Evolutionary conservation across 345 rosid species (phyloP).

Genomic region (Eucalyptus caleyi): DNA sequence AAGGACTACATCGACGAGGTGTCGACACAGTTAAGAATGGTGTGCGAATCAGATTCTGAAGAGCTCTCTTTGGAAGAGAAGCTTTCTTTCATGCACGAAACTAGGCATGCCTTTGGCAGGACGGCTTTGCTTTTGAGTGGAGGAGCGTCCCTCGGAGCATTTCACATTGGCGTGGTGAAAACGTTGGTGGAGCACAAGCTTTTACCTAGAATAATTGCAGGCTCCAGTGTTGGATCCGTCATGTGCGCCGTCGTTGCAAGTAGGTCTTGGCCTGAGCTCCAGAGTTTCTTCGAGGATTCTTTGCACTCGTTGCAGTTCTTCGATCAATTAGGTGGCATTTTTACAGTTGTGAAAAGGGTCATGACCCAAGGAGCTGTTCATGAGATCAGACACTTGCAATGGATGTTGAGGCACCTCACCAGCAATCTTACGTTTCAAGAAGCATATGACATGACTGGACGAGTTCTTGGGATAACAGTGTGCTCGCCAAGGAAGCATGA

Average conservation of each 20-base stretch:
- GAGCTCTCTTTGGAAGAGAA: conserved; percentile 94
- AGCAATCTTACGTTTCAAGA: conserved; percentile 97
- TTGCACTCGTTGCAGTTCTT: conserved; percentile 75
- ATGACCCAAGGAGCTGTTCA: conserved; percentile 89
- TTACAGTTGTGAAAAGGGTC: conserved; percentile 71
- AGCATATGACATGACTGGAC: conserved; percentile 94
- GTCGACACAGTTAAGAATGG: conserved; percentile 87
- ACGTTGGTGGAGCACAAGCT: conserved; percentile 89
- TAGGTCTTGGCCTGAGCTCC: conserved; percentile 96
- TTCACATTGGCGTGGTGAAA: conserved; percentile 84
- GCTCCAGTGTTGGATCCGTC: conserved; percentile 97
- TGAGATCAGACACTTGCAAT: conserved; percentile 81
- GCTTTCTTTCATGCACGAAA: conserved; percentile 94
- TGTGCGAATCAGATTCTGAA: conserved; percentile 74
- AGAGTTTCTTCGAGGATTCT: conserved; percentile 81
- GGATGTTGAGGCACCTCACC: conserved; percentile 82
- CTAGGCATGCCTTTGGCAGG: conserved; percentile 94
- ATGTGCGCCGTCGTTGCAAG: conserved; percentile 82
- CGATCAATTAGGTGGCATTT: conserved; percentile 89
- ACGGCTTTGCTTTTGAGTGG: conserved; percentile 99
- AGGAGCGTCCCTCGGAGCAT: conserved; percentile 96
- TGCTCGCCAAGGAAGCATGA: conserved; percentile 99
- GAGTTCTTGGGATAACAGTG: conserved; percentile 89
- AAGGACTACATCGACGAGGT: conserved; percentile 94
- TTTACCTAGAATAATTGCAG: conserved; percentile 84